These are phyloP conservation scores for Calonectria naviculata DNA, from an alignment of 2,329 filamentous ascomycete genomes.

Conservation along the genomic window DNA sequence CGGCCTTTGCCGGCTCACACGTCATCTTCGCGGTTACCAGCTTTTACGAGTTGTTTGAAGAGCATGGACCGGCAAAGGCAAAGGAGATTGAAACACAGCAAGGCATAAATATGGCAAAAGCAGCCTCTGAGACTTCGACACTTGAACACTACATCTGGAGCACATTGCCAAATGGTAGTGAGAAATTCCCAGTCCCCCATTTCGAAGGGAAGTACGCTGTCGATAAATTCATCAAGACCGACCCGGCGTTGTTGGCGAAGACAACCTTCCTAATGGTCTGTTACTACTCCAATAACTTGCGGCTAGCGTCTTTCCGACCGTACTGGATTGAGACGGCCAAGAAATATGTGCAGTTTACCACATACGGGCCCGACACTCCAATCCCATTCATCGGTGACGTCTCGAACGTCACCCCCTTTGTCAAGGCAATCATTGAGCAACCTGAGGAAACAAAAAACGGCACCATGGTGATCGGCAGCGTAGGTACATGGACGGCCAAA, in stretches of 20 bases:
- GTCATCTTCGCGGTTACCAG: constrained; percentile 3
- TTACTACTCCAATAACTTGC: background rate
- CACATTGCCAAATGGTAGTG: background rate
- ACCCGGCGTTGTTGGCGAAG: background rate
- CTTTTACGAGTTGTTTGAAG: background rate
- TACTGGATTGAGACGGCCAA: constrained; percentile 3
- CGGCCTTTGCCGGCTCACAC: constrained; percentile 3
- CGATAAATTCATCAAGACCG: background rate
- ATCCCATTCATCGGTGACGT: constrained; percentile 1
- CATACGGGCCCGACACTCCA: background rate
- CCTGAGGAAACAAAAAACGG: background rate
- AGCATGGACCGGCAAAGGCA: background rate
- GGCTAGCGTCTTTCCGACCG: background rate
- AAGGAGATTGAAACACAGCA: background rate
- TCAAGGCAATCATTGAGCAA: background rate
- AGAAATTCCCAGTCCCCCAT: background rate
- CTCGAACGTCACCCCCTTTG: background rate
- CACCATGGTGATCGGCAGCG: constrained; percentile 1
- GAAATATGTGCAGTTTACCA: constrained; percentile 3
- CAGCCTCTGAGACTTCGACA: background rate
- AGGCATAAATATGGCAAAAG: background rate
- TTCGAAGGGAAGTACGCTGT: background rate
- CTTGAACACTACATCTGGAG: constrained; percentile 7
- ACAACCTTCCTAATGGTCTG: background rate
- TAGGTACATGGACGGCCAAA: background rate